phyloP scores from a whole-genome alignment of 192 early-diverging fungal genomes.

The Coemansia sp. region DNA sequence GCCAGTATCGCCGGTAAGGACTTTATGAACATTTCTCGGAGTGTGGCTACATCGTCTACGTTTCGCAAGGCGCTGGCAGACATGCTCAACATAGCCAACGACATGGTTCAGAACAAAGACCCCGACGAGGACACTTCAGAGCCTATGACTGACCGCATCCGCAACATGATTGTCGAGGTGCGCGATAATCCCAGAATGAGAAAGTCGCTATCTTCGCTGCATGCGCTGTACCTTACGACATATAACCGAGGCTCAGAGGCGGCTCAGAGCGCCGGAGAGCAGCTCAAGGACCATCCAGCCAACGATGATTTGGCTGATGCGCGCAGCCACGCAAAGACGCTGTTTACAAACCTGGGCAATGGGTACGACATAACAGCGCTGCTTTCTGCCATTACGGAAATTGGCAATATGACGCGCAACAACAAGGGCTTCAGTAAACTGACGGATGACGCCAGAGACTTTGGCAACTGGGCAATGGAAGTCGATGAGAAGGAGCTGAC shows the following conservation, averaged over 20 bases:
- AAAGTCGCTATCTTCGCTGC: conserved; percentile 31
- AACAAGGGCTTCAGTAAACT: conserved; percentile 33
- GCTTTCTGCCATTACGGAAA: conserved; percentile 16
- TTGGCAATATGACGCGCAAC: conserved; percentile 33
- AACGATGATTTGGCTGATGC: conserved; percentile 29
- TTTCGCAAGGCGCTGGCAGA: conserved; percentile 39
- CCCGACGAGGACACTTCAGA: conserved; percentile 3
- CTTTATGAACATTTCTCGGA: conserved; percentile 28
- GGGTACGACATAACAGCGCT: conserved; percentile 38
- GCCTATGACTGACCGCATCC: conserved; percentile 34
- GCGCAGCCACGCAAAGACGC: conserved; percentile 16
- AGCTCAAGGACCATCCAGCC: conserved; percentile 31
- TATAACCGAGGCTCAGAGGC: conserved; percentile 11
- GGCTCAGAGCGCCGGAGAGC: conserved; percentile 10
- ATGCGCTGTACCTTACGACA: conserved; percentile 24
- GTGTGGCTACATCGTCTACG: conserved; percentile 35
- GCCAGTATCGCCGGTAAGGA: conserved; percentile 31
- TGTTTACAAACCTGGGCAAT: conserved; percentile 36
- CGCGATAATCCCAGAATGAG: conserved; percentile 25
- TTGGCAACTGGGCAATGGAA: conserved; percentile 43
- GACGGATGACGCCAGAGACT: conserved; percentile 24
- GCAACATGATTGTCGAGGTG: conserved; percentile 34
- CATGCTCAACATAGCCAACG: conserved; percentile 21
- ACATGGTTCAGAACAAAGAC: conserved; percentile 27
- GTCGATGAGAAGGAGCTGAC: conserved; percentile 43